Evolutionary conservation across 352 stramenopile species (phyloP), one percentile per base, ranked within the genome.

Genomic region (Phytopythium litorale): DNA sequence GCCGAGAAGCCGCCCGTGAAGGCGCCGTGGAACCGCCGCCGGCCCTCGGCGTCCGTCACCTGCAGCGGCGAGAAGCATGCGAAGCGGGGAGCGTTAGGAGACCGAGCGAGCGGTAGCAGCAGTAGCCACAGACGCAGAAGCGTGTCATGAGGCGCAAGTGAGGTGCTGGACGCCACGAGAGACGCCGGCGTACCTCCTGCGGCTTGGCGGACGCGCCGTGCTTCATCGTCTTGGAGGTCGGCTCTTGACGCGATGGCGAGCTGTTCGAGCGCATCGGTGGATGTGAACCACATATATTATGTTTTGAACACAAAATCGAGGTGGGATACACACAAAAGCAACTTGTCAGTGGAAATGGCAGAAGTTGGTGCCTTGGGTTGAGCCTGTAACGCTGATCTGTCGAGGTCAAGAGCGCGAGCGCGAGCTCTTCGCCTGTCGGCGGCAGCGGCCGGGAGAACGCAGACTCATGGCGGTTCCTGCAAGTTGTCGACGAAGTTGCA

Each of bases 1-100:
- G 94, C 92, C 12, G 88, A 97, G 72, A 97, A 98, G 32, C 94
- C 94, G 54, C 92, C 92, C 1, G 91, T 98, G 73, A 98, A 98
- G 16, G 94, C 94, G 60, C 93, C 93, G 71, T 98, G 92, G 74
- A 98, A 98, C 56, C 91, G 81, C 50, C 84, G 71, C 16, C 82
- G 80, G 4, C 84, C 84, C 60, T 94, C 72, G 3, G 73, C 79
- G 54, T 94, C 84, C 16, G 78, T 89, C 51, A 89, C 84, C 81
- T 92, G 55, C 28, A 35, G 6, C 8, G 23, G 56, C 16, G 49
- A 18, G 40, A 16, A 45, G 30, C 11, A 15, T n/a, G 33, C 8
- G 9, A 19, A 15, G 21, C 23, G 32, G 7, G 6, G 19, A 13
- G 30, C 33, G 33, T 58, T 21, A 58, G n/a, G 5, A 11, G 19